Conservation (phyloP, 352 stramenopile genomes). For the Phytophthora kernoviae region DNA sequence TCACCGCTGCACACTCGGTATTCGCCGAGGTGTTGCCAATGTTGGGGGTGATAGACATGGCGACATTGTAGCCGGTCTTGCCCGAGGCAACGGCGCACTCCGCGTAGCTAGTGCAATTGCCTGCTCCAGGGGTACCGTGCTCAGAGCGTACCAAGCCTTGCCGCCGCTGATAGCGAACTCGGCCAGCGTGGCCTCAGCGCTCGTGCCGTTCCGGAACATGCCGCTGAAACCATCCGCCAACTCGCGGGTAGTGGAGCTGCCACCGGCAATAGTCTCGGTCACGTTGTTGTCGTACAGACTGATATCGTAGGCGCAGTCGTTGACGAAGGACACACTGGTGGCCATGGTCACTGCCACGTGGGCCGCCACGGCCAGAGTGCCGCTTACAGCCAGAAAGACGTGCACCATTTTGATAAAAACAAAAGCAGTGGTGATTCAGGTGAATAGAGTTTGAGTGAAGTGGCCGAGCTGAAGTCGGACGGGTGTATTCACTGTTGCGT, state of each 20-base stretch:
- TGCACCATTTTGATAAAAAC: constrained; percentile 27
- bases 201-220: constrained; percentile 67
- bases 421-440: background rate
- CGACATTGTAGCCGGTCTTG: constrained; percentile 70
- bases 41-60: constrained; percentile 56
- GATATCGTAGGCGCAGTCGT: constrained; percentile 52
- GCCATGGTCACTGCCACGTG: constrained; percentile 32
- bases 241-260: constrained; percentile 34
- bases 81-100: constrained; percentile 50
- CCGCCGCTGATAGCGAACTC: constrained; percentile 50
- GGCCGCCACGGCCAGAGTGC: constrained; percentile 28
- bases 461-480: constrained; percentile 12
- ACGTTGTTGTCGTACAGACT: constrained; percentile 55
- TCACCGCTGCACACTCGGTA: constrained; percentile 37
- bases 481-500: constrained; percentile 28
- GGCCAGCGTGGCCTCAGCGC: constrained; percentile 51
- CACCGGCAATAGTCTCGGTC: constrained; percentile 28
- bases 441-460: background rate
- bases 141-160: constrained; percentile 67
- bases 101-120: constrained; percentile 54
- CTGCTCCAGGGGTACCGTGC: constrained; percentile 56
- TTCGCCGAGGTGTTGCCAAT: constrained; percentile 28
- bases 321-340: constrained; percentile 42
- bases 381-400: constrained; percentile 32
- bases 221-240: constrained; percentile 45